Base-by-base conservation (phyloP, 352 stramenopile genomes). In the Phytophthora cryptogea region DNA sequence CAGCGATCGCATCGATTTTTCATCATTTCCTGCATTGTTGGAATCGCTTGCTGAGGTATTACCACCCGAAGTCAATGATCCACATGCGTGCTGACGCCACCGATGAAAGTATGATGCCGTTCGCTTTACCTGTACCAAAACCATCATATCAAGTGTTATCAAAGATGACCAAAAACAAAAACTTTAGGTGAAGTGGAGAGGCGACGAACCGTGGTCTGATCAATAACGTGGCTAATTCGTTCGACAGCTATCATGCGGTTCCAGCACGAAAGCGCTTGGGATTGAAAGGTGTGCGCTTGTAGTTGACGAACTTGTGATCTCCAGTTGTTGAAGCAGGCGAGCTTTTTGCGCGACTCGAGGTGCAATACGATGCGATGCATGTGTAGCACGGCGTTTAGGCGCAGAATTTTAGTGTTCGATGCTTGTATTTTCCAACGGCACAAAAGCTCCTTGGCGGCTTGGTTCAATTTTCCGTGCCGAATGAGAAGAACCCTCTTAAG, bases 231-330 rank as follows among this genome's bases (percentile, higher is more conserved):
- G 20, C 49, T 55, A 27, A 90, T 66, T 26, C 81, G 76, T 54
- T 90, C 81, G 23, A 84, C 74, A 4, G 76, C 81, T 8, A 89
- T 64, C 74, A 88, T 80, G 28, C 78, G 81, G 27, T 89, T 90
- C 78, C 79, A 88, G 50, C 76, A 88, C 14, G 56, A 68, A 13
- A 83, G 69, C 0, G 70, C 71, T 57, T 79, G 72, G 20, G 63
- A 49, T 31, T 85, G 76, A 16, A 79, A 78, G 17, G 39, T 59
- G n/a, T 83, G 64, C 13, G 59, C 55, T n/a, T 72, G 64, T 0
- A 72, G 31, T 32, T 84, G 69, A 32, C 52, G 64, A 26, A 68
- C 63, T 46, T 83, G 63, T 7, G 59, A 20, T 42, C 67, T 74
- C 76, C 74, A 87, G 41, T 63, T 55, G n/a, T 69, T 75, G 27